These are phyloP conservation scores for Trichoderma sp. DNA, from an alignment of 2,329 filamentous ascomycete genomes.

Conservation along the genomic window DNA sequence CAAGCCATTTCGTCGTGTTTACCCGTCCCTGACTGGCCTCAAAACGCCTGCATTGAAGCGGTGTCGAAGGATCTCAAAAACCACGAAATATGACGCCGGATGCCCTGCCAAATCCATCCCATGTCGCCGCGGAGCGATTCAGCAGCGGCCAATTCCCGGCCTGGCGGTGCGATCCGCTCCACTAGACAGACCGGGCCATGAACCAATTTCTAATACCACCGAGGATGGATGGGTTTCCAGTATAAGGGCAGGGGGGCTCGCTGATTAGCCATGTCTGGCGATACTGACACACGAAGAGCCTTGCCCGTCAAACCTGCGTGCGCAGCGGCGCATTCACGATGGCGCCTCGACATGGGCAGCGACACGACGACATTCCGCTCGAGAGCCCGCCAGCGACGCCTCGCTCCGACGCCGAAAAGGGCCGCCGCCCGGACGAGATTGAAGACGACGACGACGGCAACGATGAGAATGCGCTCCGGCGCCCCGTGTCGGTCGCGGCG, in stretches of 20 bases:
- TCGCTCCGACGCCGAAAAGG: slow-evolving; percentile 7
- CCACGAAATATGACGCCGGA: not conserved
- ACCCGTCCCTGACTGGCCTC: not conserved
- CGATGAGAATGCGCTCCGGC: slow-evolving; percentile 13
- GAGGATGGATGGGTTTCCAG: not conserved
- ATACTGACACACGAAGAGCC: not conserved
- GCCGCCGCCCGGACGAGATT: slow-evolving; percentile 2
- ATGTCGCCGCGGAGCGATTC: not conserved
- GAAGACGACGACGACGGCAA: slow-evolving; percentile 7
- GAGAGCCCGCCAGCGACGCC: not conserved
- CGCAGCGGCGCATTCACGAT: slow-evolving; percentile 12
- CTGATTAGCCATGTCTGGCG: slow-evolving; percentile 13
- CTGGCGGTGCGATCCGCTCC: slow-evolving; percentile 9
- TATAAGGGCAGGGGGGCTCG: slow-evolving; percentile 22
- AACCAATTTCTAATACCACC: slow-evolving; percentile 17
- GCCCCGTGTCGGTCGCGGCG: slow-evolving; percentile 1
- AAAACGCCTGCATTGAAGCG: not conserved
- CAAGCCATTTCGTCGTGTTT: not conserved
- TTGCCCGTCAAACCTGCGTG: slow-evolving; percentile 11
- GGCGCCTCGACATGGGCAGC: not conserved
- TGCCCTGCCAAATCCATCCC: not conserved
- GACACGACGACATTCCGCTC: slow-evolving; percentile 3
- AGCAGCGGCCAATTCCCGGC: slow-evolving; percentile 4
- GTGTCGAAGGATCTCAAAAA: not conserved
- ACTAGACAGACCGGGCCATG: not conserved